Percentiles rank a stretch among this genome's conserved stretches.
Conservation (phyloP, 371 early-diverging fungal species). For the Rhizopus delemar region DNA sequence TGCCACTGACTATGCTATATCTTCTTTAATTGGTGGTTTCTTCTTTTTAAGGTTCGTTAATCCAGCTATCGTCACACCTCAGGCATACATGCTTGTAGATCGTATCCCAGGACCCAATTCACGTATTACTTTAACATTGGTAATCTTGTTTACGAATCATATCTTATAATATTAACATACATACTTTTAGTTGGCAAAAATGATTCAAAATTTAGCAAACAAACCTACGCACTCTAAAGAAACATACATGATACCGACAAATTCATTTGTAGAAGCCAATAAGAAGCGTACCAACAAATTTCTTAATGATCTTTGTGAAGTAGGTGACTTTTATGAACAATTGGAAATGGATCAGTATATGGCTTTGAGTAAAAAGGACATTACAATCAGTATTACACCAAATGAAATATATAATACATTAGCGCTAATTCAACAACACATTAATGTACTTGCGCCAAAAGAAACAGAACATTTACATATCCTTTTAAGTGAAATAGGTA, state of each 20-base stretch:
- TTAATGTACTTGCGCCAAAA: constrained; percentile 77
- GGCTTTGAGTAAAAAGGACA: constrained; percentile 90
- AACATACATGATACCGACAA: constrained; percentile 85
- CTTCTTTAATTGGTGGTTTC: constrained; percentile 92
- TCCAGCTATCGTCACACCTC: constrained; percentile 93
- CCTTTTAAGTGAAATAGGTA: constrained; percentile 77
- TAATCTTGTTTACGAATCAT: constrained; percentile 13
- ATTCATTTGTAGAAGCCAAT: constrained; percentile 88
- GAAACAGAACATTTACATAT: constrained; percentile 81
- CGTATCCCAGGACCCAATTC: constrained; percentile 72
- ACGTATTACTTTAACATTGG: constrained; percentile 79
- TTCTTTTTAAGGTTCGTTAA: constrained; percentile 92
- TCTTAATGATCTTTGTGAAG: constrained; percentile 89
- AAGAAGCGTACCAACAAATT: constrained; percentile 85
- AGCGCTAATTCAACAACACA: constrained; percentile 79
- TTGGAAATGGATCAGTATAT: constrained; percentile 97
- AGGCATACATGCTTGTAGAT: constrained; percentile 87
- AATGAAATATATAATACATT: constrained; percentile 94
- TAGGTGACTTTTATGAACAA: constrained; percentile 92
- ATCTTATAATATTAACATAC: not conserved
- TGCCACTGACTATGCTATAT: constrained; percentile 79
- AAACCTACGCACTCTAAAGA: constrained; percentile 93
- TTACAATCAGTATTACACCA: constrained; percentile 81
- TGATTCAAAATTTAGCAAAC: constrained; percentile 93
- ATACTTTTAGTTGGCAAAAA: constrained; percentile 72